Evolutionary conservation across 768 basidiomycete species (phyloP).

Genomic region (Chalciporus chontae): DNA sequence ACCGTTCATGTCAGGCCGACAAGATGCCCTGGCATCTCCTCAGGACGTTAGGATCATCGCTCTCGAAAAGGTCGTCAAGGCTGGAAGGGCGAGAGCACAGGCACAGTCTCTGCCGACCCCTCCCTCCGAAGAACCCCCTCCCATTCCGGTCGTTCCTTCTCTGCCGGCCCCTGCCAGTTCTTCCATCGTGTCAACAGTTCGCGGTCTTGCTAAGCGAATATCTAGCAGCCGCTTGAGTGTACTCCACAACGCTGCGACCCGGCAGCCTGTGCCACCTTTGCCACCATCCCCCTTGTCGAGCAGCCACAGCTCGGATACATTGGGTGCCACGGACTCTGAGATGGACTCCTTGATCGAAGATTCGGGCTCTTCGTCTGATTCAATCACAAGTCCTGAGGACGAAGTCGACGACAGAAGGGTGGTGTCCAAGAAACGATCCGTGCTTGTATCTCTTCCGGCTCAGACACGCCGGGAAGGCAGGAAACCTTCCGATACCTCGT

Average conservation of each 20-base stretch:
- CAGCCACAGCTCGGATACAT: conserved; percentile 42
- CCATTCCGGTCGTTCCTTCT: conserved; percentile 29
- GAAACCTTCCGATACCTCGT: conserved; percentile 34
- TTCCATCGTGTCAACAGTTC: conserved; percentile 51
- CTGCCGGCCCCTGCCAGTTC: conserved; percentile 26
- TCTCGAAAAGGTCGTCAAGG: conserved; percentile 52
- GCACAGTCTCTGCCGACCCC: conserved; percentile 43
- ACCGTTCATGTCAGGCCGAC: conserved; percentile 51
- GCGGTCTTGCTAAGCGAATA: conserved; percentile 56
- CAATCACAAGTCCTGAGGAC: conserved; percentile 47
- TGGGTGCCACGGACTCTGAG: conserved; percentile 51
- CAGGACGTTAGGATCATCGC: conserved; percentile 49
- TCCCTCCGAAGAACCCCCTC: conserved; percentile 36
- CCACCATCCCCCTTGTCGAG: conserved; percentile 33
- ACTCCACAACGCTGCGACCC: conserved; percentile 14
- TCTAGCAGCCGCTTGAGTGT: conserved; percentile 40
- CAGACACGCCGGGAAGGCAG: conserved; percentile 41
- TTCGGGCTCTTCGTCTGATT: conserved; percentile 53
- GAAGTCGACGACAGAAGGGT: conserved; percentile 30
- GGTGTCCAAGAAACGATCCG: conserved; percentile 36
- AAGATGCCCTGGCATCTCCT: conserved; percentile 19
- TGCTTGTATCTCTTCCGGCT: conserved; percentile 45
- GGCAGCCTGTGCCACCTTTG: conserved; percentile 15
- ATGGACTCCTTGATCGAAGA: conserved; percentile 64
- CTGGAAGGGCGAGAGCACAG: conserved; percentile 50